These are phyloP conservation scores for Arabidopsis thaliana DNA, from an alignment of 345 rosid species.

Conservation along the genomic window DNA sequence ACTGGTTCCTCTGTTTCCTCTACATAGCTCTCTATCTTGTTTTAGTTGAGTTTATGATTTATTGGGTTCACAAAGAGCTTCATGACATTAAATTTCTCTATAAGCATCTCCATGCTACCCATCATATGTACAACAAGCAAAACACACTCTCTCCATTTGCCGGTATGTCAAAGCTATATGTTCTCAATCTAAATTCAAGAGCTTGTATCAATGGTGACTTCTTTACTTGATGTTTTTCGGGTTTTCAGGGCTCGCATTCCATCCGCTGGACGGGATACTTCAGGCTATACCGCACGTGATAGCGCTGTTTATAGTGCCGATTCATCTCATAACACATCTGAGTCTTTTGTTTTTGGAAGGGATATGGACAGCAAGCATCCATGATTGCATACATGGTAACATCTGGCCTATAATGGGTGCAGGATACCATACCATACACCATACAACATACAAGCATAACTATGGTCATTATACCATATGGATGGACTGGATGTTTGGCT, in stretches of 20 bases:
- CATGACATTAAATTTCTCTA: slow-evolving; percentile 90
- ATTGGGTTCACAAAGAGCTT: slow-evolving; percentile 87
- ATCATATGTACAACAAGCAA: slow-evolving; percentile 93
- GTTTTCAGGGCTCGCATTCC: slow-evolving; percentile 72
- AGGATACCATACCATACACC: slow-evolving; percentile 94
- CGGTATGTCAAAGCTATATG: slow-evolving; percentile 52
- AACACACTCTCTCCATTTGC: slow-evolving; percentile 94
- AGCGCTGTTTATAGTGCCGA: slow-evolving; percentile 68
- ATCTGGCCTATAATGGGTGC: slow-evolving; percentile 95
- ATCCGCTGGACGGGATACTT: slow-evolving; percentile 82
- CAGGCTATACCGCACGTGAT: slow-evolving; percentile 82
- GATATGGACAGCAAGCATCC: slow-evolving; percentile 80
- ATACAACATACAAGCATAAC: slow-evolving; percentile 83
- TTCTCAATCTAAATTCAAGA: background rate
- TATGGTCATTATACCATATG: slow-evolving; percentile 89
- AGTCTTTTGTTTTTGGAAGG: slow-evolving; percentile 72
- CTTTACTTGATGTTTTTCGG: background rate
- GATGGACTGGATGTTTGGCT: slow-evolving; percentile 95
- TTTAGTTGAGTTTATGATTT: slow-evolving; percentile 80
- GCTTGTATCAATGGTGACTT: background rate
- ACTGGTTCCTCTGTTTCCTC: slow-evolving; percentile 57
- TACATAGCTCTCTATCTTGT: slow-evolving; percentile 63
- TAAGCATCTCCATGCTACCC: slow-evolving; percentile 79
- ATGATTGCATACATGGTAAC: slow-evolving; percentile 79
- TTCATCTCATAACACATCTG: slow-evolving; percentile 70